phyloP scores from a whole-genome alignment of 306 rosid species.

The Lotus japonicus region DNA sequence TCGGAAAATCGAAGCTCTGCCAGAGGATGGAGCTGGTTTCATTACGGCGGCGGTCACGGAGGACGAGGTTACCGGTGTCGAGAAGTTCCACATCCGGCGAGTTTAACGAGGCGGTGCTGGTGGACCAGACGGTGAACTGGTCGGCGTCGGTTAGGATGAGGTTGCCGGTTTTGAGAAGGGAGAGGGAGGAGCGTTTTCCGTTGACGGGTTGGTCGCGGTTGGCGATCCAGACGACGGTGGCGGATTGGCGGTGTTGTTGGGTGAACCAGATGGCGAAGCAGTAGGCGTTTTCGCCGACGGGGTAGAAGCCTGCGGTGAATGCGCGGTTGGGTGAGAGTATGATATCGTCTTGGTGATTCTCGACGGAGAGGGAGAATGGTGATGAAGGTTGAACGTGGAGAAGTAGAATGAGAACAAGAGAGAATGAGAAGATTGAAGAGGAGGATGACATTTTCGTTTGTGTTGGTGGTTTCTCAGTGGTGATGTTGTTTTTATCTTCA shows the following conservation, averaged over 20 bases:
- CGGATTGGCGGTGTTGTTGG: background rate
- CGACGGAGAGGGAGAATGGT: background rate
- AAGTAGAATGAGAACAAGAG: background rate
- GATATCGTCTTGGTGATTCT: background rate
- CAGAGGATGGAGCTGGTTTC: background rate
- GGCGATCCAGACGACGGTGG: constrained; percentile 13
- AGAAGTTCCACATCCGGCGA: background rate
- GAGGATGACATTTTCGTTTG: too few relatives aligned
- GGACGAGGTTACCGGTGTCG: constrained; percentile 5
- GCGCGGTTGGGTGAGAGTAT: background rate
- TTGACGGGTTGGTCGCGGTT: constrained; percentile 13
- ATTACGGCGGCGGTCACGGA: background rate
- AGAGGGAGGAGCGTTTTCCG: background rate
- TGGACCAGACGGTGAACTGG: background rate
- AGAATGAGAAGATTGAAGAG: background rate
- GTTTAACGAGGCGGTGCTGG: background rate
- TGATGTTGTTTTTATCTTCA: too few relatives aligned
- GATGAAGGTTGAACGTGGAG: background rate
- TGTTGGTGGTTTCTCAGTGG: too few relatives aligned
- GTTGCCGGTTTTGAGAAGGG: constrained; percentile 2
- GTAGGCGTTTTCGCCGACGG: background rate
- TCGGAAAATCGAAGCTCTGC: constrained; percentile 22
- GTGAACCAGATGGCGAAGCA: constrained; percentile 14
- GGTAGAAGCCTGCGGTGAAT: constrained; percentile 11
- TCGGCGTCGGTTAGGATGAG: background rate